Evolutionary conservation across 768 basidiomycete species (phyloP).

Genomic region (Xerocomus spinulosus): DNA sequence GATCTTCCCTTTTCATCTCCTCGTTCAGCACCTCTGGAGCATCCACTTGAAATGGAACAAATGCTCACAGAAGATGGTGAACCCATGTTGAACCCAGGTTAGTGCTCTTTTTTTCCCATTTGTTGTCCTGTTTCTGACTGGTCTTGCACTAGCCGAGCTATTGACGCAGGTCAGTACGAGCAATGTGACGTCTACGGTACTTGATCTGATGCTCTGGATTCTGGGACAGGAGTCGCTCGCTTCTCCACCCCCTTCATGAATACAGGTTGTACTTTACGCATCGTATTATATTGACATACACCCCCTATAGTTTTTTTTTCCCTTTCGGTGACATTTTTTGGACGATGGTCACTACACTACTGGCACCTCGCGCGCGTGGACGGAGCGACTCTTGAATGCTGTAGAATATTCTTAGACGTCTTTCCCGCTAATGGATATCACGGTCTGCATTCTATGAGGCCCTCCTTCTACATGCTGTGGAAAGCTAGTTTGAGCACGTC

Average conservation of each 20-base stretch:
- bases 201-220: slow-evolving; percentile 29
- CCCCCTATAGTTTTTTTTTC: slow-evolving; percentile 18
- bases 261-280: slow-evolving; percentile 25
- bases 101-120: slow-evolving; percentile 17
- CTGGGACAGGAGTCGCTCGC: slow-evolving; percentile 55
- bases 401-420: slow-evolving; percentile 12
- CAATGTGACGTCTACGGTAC: slow-evolving; percentile 7
- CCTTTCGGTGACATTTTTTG: slow-evolving; percentile 8
- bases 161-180: slow-evolving; percentile 51
- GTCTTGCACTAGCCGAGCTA: slow-evolving; percentile 41
- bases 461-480: slow-evolving; percentile 34
- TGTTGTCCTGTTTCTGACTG: slow-evolving; percentile 3
- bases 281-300: slow-evolving; percentile 19
- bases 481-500: slow-evolving; percentile 27
- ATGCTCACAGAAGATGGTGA: slow-evolving; percentile 61
- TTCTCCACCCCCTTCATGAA: slow-evolving; percentile 58
- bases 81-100: slow-evolving; percentile 66
- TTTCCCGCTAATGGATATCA: slow-evolving; percentile 20
- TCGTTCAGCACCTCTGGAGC: slow-evolving; percentile 23
- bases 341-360: slow-evolving; percentile 22
- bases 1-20: slow-evolving; percentile 27
- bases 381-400: slow-evolving; percentile 11
- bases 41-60: slow-evolving; percentile 46
- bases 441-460: slow-evolving; percentile 1
- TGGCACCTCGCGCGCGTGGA: slow-evolving; percentile 15